Percentiles rank a stretch among this genome's conserved stretches.
Evolutionary conservation across 176 grass and related monocot genomes (phyloP).

Genomic region (Eleusine indica): DNA sequence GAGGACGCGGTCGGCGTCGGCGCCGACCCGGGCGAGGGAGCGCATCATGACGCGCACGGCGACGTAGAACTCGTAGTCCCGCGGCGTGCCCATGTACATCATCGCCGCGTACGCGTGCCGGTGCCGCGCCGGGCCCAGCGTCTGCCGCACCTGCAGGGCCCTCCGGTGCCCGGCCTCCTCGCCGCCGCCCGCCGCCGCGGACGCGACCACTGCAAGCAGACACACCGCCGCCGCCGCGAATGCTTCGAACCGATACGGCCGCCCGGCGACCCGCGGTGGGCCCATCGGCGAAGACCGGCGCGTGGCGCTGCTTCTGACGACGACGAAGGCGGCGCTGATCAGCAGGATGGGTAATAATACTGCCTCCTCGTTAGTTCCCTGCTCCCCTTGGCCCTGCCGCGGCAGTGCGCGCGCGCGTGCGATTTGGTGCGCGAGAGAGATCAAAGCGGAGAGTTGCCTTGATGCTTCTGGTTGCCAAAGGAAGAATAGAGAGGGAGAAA

Average conservation of each 20-base stretch:
- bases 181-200: neutral
- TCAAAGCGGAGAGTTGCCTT: neutral
- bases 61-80: conserved; percentile 99
- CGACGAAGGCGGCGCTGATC: neutral
- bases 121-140: conserved; percentile 36
- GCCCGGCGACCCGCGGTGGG: neutral
- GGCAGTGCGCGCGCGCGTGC: neutral
- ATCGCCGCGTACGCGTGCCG: conserved; percentile 93
- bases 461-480: conserved; percentile 25
- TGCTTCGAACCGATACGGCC: neutral
- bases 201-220: neutral
- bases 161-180: neutral
- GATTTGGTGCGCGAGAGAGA: neutral
- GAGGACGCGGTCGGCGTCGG: conserved; percentile 86
- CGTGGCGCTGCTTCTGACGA: neutral
- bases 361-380: neutral
- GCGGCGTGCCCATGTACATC: conserved; percentile 99
- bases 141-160: conserved; percentile 17
- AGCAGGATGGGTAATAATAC: too few relatives aligned
- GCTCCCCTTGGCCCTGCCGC: neutral
- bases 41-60: conserved; percentile 97
- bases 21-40: conserved; percentile 60
- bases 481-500: neutral
- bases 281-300: conserved; percentile 27
- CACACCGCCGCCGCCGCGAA: conserved; percentile 5